phyloP scores from a whole-genome alignment of 176 grass and related monocot species.

The Musa schizocarpa region DNA sequence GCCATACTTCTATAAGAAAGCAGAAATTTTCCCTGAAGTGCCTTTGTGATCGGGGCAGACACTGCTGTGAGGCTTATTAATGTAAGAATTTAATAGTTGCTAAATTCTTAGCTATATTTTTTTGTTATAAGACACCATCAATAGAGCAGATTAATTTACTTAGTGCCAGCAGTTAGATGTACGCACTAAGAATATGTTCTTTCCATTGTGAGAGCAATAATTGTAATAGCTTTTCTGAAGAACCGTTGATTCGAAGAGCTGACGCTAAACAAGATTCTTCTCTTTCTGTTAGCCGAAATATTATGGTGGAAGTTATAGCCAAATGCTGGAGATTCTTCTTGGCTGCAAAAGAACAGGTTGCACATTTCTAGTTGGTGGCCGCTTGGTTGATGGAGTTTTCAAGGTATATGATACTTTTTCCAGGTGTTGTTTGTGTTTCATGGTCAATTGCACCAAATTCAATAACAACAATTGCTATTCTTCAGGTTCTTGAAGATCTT shows the following conservation, averaged over 20 bases:
- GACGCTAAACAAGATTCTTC: neutral
- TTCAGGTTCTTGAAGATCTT: conserved; percentile 68
- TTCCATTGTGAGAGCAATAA: neutral
- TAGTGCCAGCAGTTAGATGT: neutral
- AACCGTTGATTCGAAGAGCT: neutral
- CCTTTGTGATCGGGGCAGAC: conserved; percentile 89
- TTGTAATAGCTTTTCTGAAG: neutral
- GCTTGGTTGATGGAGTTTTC: conserved; percentile 76
- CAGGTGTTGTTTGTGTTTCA: neutral
- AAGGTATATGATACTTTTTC: conserved; percentile 42
- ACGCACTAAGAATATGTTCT: neutral
- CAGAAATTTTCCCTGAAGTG: conserved; percentile 59
- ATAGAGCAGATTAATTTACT: neutral
- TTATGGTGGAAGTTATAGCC: conserved; percentile 60
- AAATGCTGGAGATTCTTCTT: conserved; percentile 83
- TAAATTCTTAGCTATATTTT: conserved; percentile 2
- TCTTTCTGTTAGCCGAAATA: conserved; percentile 65
- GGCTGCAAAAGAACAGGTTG: conserved; percentile 79
- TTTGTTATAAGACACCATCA: neutral
- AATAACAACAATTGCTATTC: conserved; percentile 7
- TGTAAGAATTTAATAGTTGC: conserved; percentile 38
- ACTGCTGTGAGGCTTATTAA: conserved; percentile 88
- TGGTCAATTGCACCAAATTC: neutral
- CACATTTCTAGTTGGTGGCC: conserved; percentile 78
- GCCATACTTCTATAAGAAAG: conserved; percentile 97